These are phyloP conservation scores for Spathaspora passalidarum DNA, from an alignment of 805 yeast genomes.

Conservation along the genomic window DNA sequence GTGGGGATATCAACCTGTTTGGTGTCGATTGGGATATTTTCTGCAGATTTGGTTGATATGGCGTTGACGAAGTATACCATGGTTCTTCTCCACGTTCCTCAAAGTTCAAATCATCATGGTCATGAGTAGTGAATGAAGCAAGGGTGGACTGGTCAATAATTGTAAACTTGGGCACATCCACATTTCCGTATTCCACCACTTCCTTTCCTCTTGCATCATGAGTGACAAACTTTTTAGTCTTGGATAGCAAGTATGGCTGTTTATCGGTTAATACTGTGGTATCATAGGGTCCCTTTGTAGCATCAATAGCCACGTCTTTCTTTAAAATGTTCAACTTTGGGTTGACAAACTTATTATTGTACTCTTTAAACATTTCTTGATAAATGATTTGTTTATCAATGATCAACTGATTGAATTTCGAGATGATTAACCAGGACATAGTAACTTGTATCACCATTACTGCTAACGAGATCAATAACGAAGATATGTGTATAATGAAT, in stretches of 20 bases:
- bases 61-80: conserved; percentile 12
- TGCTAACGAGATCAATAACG: conserved; percentile 22
- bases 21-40: conserved; percentile 3
- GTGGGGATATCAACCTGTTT: conserved; percentile 3
- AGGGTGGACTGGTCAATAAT: not conserved
- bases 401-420: conserved; percentile 44
- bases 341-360: conserved; percentile 57
- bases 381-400: conserved; percentile 59
- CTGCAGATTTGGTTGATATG: conserved; percentile 7
- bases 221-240: conserved; percentile 45
- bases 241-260: conserved; percentile 26
- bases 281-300: conserved; percentile 39
- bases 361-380: conserved; percentile 61
- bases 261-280: conserved; percentile 17
- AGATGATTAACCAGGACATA: conserved; percentile 30
- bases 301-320: conserved; percentile 62
- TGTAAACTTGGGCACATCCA: conserved; percentile 1
- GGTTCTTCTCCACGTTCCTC: not conserved
- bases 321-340: conserved; percentile 51
- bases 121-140: not conserved
- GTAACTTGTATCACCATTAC: conserved; percentile 22
- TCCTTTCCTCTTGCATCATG: conserved; percentile 45
- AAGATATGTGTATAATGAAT: conserved; percentile 35
- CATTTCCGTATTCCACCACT: conserved; percentile 18
- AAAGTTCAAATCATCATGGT: not conserved